Conservation (phyloP, 176 grass and related monocot species). For the bread wheat (Triticum aestivum) region IWGSC_CS_RefSeq_v2.1 NC_057811.1:435553527-435554026, state of each 20-base stretch:
- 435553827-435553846: conserved; percentile 77
- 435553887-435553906: conserved; percentile 91
- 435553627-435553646: conserved; percentile 95
- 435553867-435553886: conserved; percentile 69
- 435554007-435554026: conserved; percentile 25
- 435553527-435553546: conserved; percentile 92
- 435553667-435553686: conserved; percentile 84
- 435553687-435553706: conserved; percentile 65
- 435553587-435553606: conserved; percentile 94
- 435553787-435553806: conserved; percentile 76
- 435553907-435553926: conserved; percentile 71
- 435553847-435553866: conserved; percentile 61
- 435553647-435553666: conserved; percentile 69
- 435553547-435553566: conserved; percentile 93
- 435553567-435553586: conserved; percentile 65
- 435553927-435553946: conserved; percentile 54
- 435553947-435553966: conserved; percentile 56
- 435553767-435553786: conserved; percentile 80
- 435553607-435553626: conserved; percentile 92
- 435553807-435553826: conserved; percentile 90
- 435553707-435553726: conserved; percentile 86
- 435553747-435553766: conserved; percentile 93
- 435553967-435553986: neutral
- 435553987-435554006: neutral
- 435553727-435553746: conserved; percentile 94